A percentile compares a stretch with the other conserved stretches of the same genome.
These are phyloP conservation scores for Botrytis porri DNA, from an alignment of 2,329 filamentous ascomycete genomes.

Conservation along the genomic window DNA sequence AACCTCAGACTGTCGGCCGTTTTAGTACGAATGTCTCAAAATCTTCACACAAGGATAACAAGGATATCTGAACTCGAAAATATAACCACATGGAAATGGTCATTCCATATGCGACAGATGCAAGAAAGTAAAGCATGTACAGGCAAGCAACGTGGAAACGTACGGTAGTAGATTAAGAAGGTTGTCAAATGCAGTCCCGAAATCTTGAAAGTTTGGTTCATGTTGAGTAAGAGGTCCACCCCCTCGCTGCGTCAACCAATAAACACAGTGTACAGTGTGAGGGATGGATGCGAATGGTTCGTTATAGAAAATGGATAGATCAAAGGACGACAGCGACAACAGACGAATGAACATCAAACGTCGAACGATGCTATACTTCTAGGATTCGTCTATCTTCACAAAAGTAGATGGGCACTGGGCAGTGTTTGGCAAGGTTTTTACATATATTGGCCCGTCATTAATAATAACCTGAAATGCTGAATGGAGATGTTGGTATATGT, in stretches of 20 bases:
- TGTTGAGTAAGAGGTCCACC: background rate
- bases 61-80: background rate
- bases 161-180: background rate
- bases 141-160: conserved; percentile 20
- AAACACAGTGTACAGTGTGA: background rate
- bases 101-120: background rate
- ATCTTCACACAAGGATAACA: conserved; percentile 1
- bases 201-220: conserved; percentile 7
- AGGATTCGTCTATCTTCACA: background rate
- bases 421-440: background rate
- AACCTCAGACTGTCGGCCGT: conserved; percentile 17
- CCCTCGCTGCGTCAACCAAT: conserved; percentile 1
- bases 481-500: background rate
- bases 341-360: background rate
- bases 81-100: conserved; percentile 15
- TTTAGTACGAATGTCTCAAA: background rate
- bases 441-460: background rate
- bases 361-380: background rate
- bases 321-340: background rate
- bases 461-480: background rate
- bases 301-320: background rate
- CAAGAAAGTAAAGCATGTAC: background rate
- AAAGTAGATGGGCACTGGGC: background rate
- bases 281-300: background rate
- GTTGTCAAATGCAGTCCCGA: conserved; percentile 7